Evolutionary conservation across 1,284 basidiomycete genomes (phyloP).

Genomic region (Lignosus rhinocerotis): DNA sequence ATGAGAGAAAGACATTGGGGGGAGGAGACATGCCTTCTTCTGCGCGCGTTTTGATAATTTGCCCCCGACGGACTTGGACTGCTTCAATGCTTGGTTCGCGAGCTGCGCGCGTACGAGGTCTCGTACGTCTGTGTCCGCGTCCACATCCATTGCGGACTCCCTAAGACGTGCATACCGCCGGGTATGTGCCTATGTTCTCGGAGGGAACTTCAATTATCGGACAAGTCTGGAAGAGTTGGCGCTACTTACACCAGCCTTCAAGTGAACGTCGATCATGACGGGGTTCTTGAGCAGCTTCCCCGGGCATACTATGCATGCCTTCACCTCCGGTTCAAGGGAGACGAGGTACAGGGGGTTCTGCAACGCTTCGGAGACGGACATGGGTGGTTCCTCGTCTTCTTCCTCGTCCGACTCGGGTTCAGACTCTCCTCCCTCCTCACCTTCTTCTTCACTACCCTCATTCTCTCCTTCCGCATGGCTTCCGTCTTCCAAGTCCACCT

Average conservation of each 20-base stretch:
- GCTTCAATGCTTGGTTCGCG: conserved; percentile 1
- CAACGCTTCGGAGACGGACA: conserved; percentile 63
- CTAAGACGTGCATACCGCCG: conserved; percentile 57
- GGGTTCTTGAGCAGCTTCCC: conserved; percentile 70
- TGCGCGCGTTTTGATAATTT: conserved; percentile 52
- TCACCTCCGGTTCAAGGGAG: conserved; percentile 50
- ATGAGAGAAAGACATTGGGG: neutral
- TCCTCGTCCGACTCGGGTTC: conserved; percentile 33
- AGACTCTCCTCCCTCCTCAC: conserved; percentile 29
- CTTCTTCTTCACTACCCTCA: conserved; percentile 31
- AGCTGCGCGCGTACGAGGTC: conserved; percentile 42
- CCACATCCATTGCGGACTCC: conserved; percentile 37
- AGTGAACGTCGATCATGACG: conserved; percentile 63
- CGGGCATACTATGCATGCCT: conserved; percentile 73
- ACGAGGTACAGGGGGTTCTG: conserved; percentile 64
- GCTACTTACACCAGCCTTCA: conserved; percentile 64
- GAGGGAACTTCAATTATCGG: neutral
- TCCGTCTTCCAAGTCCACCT: conserved; percentile 32
- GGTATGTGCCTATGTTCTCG: conserved; percentile 51
- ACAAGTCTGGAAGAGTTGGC: neutral
- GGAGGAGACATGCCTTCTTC: conserved; percentile 47
- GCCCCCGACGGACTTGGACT: conserved; percentile 2
- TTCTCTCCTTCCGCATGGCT: conserved; percentile 33
- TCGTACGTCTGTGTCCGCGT: conserved; percentile 48
- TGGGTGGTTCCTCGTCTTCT: conserved; percentile 39